Evolutionary conservation across 805 yeast species (phyloP).

Genomic region (Metschnikowia reukaufii): DNA sequence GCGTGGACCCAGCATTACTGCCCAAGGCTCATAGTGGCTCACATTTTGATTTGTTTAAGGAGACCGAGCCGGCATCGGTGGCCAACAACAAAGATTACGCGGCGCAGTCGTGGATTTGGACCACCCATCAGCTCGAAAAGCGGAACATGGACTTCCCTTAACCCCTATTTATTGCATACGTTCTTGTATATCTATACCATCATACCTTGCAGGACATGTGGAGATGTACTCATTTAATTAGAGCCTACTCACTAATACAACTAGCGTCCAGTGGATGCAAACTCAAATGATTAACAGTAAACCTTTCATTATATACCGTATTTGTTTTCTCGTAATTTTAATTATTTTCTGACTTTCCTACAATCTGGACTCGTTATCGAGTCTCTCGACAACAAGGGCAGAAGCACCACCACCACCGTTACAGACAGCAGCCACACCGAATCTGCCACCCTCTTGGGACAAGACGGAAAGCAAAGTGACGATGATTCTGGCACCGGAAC

Average conservation of each 20-base stretch:
- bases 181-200: too few species aligned
- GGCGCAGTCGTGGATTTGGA: conserved; percentile 78
- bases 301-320: neutral
- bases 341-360: conserved; percentile 14
- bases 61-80: conserved; percentile 53
- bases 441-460: conserved; percentile 72
- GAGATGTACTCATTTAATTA: too few species aligned
- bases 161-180: neutral
- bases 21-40: conserved; percentile 65
- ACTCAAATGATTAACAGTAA: neutral
- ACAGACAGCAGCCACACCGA: conserved; percentile 95
- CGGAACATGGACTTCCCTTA: conserved; percentile 36
- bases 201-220: too few species aligned
- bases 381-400: conserved; percentile 79
- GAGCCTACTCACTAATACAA: too few species aligned
- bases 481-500: conserved; percentile 93
- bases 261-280: too few species aligned
- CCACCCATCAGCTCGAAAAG: conserved; percentile 56
- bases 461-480: conserved; percentile 82
- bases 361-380: conserved; percentile 41
- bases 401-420: conserved; percentile 99
- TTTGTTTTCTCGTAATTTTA: neutral
- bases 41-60: conserved; percentile 52
- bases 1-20: conserved; percentile 52
- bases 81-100: conserved; percentile 60